Conservation (phyloP, 2,329 filamentous ascomycete genomes). For the Aspergillus felis region DNA sequence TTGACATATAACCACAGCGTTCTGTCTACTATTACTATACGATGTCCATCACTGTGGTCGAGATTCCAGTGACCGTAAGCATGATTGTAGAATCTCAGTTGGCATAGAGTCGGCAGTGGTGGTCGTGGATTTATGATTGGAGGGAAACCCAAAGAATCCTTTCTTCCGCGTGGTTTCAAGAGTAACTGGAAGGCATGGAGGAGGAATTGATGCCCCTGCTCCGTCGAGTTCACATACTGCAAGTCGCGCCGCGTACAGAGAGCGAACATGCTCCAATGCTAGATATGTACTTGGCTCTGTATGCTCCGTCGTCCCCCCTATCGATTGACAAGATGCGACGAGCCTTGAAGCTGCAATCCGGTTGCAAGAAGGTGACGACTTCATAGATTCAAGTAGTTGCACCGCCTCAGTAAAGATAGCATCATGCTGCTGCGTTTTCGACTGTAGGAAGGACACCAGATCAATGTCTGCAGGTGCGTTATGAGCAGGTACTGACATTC, state of each 20-base stretch:
- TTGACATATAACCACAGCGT: slow-evolving; percentile 60
- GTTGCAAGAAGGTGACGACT: slow-evolving; percentile 49
- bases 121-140: slow-evolving; percentile 18
- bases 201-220: slow-evolving; percentile 49
- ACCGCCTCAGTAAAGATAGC: slow-evolving; percentile 42
- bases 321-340: slow-evolving; percentile 51
- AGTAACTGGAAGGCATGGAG: slow-evolving; percentile 49
- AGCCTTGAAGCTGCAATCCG: slow-evolving; percentile 50
- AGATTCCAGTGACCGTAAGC: slow-evolving; percentile 51
- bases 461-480: slow-evolving; percentile 19
- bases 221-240: slow-evolving; percentile 60
- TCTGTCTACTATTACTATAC: slow-evolving; percentile 60
- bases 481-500: slow-evolving; percentile 4
- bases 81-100: slow-evolving; percentile 42
- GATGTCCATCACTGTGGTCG: slow-evolving; percentile 60
- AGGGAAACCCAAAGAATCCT: slow-evolving; percentile 19
- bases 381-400: slow-evolving; percentile 42
- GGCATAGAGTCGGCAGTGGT: slow-evolving; percentile 13
- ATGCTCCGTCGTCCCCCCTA: slow-evolving; percentile 35
- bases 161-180: slow-evolving; percentile 34
- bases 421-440: slow-evolving; percentile 22
- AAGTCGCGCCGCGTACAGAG: slow-evolving; percentile 58
- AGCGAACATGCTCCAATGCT: slow-evolving; percentile 46
- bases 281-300: slow-evolving; percentile 22
- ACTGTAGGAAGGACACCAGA: slow-evolving; percentile 24